phyloP scores from a whole-genome alignment of 2,329 filamentous ascomycete genomes.

The Pseudohalonectria lignicola region DNA sequence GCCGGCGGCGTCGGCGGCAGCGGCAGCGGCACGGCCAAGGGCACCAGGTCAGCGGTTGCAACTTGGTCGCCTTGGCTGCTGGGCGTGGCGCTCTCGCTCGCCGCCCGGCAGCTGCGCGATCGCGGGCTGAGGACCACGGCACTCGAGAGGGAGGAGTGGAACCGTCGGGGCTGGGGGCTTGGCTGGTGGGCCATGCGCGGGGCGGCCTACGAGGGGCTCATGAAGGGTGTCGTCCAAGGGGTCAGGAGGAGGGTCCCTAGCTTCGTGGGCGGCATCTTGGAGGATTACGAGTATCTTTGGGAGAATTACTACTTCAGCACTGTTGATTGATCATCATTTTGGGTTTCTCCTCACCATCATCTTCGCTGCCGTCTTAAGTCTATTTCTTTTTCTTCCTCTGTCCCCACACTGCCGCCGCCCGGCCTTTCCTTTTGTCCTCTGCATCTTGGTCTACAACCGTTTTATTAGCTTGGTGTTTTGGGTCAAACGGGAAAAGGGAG shows the following conservation, averaged over 20 bases:
- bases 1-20: too few relatives aligned
- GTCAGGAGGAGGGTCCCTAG: constrained; percentile 69
- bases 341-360: background rate
- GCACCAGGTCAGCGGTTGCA: too few relatives aligned
- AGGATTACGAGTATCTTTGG: constrained; percentile 97
- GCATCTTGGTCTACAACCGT: too few relatives aligned
- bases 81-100: constrained; percentile 75
- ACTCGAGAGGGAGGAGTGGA: constrained; percentile 82
- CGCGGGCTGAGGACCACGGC: constrained; percentile 72
- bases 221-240: constrained; percentile 61
- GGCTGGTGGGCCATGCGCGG: constrained; percentile 95
- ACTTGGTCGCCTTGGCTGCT: constrained; percentile 90
- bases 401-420: too few relatives aligned
- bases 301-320: constrained; percentile 91
- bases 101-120: constrained; percentile 71
- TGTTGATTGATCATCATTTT: constrained; percentile 9
- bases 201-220: constrained; percentile 92
- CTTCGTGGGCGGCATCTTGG: constrained; percentile 73
- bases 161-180: constrained; percentile 78
- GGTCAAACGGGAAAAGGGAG: too few relatives aligned
- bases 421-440: too few relatives aligned
- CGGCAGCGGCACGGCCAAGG: constrained; percentile 2
- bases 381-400: background rate
- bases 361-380: too few relatives aligned
- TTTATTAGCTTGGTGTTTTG: too few relatives aligned